phyloP scores from a whole-genome alignment of 108 stramenopile species.

The Stephanodiscus triporus region DNA sequence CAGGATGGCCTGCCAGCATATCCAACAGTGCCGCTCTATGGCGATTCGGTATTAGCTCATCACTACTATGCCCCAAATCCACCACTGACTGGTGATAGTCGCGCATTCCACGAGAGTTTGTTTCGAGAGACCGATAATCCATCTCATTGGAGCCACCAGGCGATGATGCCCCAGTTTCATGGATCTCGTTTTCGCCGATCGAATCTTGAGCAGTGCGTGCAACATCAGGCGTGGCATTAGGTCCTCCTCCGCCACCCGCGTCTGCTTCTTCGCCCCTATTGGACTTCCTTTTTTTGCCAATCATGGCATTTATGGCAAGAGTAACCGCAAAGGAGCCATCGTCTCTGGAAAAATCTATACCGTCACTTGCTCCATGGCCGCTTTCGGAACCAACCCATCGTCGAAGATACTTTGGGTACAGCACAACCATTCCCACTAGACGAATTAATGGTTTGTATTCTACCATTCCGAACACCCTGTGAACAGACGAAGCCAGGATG shows the following conservation, averaged over 20 bases:
- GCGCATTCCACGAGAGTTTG: too few relatives aligned
- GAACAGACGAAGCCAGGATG: not conserved
- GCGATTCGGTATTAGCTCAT: conserved; percentile 15
- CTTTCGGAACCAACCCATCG: conserved; percentile 16
- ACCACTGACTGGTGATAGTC: conserved; percentile 15
- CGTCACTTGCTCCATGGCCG: conserved; percentile 1
- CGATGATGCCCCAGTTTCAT: conserved; percentile 8
- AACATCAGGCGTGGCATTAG: not conserved
- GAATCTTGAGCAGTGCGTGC: not conserved
- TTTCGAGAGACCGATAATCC: too few relatives aligned
- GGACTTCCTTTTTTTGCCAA: not conserved
- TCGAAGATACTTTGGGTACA: conserved; percentile 31
- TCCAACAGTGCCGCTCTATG: conserved; percentile 38
- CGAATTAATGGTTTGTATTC: too few relatives aligned
- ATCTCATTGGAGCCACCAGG: conserved; percentile 18
- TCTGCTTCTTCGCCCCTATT: conserved; percentile 35
- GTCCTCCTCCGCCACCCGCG: conserved; percentile 40
- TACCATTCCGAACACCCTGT: too few relatives aligned
- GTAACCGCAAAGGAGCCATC: conserved; percentile 7
- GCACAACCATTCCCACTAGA: conserved; percentile 30
- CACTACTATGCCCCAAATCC: conserved; percentile 10
- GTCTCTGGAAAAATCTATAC: not conserved
- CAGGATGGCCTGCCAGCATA: conserved; percentile 37
- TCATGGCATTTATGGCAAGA: conserved; percentile 27
- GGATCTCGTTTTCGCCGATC: conserved; percentile 3